phyloP scores from a whole-genome alignment of 208 protist genomes.

The Porcisia hertigi region DNA sequence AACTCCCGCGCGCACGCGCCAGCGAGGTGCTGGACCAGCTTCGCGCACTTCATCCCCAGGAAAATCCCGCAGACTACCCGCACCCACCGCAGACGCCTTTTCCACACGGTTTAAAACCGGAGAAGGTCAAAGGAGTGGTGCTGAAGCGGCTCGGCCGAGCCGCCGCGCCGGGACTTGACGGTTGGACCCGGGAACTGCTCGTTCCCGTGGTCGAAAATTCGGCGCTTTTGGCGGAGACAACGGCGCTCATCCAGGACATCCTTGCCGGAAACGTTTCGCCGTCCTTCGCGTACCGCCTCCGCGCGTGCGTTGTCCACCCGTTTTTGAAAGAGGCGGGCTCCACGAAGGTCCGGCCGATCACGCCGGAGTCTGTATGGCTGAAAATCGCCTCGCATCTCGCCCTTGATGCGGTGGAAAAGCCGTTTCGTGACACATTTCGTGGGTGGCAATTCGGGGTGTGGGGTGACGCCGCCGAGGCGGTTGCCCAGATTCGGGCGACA shows the following conservation, averaged over 20 bases:
- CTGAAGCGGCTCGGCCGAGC: constrained; percentile 13
- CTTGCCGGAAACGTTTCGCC: constrained; percentile 17
- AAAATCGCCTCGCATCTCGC: constrained; percentile 31
- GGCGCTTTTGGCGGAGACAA: constrained; percentile 14
- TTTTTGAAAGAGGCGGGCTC: constrained; percentile 22
- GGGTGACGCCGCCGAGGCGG: constrained; percentile 23
- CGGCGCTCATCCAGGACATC: constrained; percentile 26
- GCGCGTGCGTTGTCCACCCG: constrained; percentile 22
- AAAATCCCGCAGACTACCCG: background rate
- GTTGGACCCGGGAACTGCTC: constrained; percentile 33
- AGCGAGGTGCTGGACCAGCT: constrained; percentile 2
- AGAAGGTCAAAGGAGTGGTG: constrained; percentile 11
- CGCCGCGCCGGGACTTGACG: constrained; percentile 26
- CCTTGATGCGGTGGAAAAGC: constrained; percentile 8
- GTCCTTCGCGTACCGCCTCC: constrained; percentile 18
- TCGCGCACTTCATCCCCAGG: constrained; percentile 14
- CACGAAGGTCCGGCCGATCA: constrained; percentile 32
- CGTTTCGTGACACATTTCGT: background rate
- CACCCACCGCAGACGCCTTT: background rate
- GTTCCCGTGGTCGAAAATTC: constrained; percentile 20
- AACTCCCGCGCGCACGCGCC: background rate
- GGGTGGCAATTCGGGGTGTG: constrained; percentile 28
- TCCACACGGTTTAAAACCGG: constrained; percentile 1
- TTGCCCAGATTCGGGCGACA: constrained; percentile 1
- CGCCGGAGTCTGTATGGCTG: constrained; percentile 31